These are phyloP conservation scores for Fusarium paranaense DNA, from an alignment of 2,329 filamentous ascomycete genomes.

Conservation along the genomic window DNA sequence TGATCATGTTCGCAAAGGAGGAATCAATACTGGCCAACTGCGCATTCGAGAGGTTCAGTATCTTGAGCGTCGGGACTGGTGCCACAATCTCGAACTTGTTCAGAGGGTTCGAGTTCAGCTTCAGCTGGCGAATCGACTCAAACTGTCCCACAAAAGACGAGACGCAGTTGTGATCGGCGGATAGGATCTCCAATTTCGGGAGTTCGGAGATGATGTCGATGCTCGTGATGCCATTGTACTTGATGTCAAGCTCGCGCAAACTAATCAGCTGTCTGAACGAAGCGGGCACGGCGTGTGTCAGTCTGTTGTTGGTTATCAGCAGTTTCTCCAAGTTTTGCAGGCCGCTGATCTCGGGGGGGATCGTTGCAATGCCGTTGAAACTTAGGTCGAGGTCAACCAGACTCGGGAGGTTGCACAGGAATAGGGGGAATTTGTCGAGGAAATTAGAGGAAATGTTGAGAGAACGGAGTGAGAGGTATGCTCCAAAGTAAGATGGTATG, in stretches of 20 bases:
- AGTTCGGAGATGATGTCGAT: constrained; percentile 89
- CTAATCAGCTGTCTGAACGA: constrained; percentile 79
- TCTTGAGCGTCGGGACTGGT: constrained; percentile 83
- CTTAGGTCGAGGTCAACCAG: constrained; percentile 95
- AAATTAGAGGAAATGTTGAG: constrained; percentile 96
- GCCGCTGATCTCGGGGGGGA: constrained; percentile 83
- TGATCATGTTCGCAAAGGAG: constrained; percentile 87
- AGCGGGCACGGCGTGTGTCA: constrained; percentile 79
- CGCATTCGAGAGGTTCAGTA: constrained; percentile 89
- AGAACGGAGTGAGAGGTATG: constrained; percentile 82
- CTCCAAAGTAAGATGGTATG: constrained; percentile 84
- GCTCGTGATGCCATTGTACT: constrained; percentile 89
- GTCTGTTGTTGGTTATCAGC: constrained; percentile 94
- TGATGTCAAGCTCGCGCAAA: constrained; percentile 91
- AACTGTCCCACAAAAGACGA: constrained; percentile 93
- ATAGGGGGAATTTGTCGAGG: constrained; percentile 84
- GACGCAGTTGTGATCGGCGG: constrained; percentile 92
- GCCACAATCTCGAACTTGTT: constrained; percentile 89
- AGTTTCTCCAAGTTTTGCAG: constrained; percentile 86
- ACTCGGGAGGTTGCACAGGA: constrained; percentile 83
- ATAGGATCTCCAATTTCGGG: constrained; percentile 87
- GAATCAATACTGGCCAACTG: constrained; percentile 92
- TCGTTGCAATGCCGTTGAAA: constrained; percentile 87
- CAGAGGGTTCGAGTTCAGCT: constrained; percentile 94
- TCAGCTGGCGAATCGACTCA: constrained; percentile 82